Base-by-base conservation (phyloP, 495 filamentous ascomycete species). In the Penicillium herquei region DNA sequence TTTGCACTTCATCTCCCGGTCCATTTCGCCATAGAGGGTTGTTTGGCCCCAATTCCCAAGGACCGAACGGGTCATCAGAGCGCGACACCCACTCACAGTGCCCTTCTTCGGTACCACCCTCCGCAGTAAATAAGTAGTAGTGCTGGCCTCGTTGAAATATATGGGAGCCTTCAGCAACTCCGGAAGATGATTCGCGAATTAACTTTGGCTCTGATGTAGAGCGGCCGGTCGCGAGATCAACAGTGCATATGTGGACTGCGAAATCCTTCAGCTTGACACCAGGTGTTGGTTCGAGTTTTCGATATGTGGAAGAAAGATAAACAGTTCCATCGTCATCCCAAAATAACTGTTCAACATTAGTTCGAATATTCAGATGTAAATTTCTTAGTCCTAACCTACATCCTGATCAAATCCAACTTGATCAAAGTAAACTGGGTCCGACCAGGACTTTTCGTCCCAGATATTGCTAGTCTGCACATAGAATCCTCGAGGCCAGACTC, bases 91-190 rank as follows among this genome's bases (percentile, higher is more conserved):
- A 76, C 58, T 75, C 71, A 70, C 80, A 69, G 82, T 84, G 45
- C 61, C 81, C 58, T 73, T 77, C 70, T 12, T 83, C 63, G 0
- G 85, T 87, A 14, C 85, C 86, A 1, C 84, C 85, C 71, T 89
- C 85, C 0, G 85, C 85, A 7, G 83, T 84, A 51, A 90, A 75
- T 33, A 90, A 75, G 57, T 89, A 90, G 62, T 86, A 88, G 65
- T 80, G 87, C 0, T 74, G 81, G 49, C 83, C 83, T 18, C 84
- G 82, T 50, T 79, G 80, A 65, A 85, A 87, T 33, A 89, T 70
- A 51, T 87, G 86, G 1, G 86, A 85, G 6, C 84, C 86, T 67
- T 88, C 86, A 0, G 84, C 80, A 4, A 75, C 77, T 0, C 75
- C 67, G 0, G 77, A 79, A 14, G 75, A 70, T 3, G 83, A 84